Evolutionary conservation across 179 eudicot species (phyloP), one percentile per base, ranked within the genome.

Genomic region (Patellifolia procumbens): DNA sequence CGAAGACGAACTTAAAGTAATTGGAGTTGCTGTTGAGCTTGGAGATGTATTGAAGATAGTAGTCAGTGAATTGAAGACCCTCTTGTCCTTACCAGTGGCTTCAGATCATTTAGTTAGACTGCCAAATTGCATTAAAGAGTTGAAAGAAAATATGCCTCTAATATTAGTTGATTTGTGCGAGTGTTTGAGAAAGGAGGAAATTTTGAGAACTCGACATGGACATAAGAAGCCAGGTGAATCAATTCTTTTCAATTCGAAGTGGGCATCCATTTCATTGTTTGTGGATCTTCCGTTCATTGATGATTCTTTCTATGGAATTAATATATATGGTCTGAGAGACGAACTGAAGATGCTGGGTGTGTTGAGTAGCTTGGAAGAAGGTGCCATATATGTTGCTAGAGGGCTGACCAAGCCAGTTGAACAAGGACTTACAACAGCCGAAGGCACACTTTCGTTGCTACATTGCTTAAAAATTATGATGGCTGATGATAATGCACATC

Each of bases 241-340:
- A 0, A 74, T 86, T 26, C 85, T 86, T 53, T 74, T 74, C 35
- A 82, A 84, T 56, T 67, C 75, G 12, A 77, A 81, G 65, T 86
- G 86, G 87, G 83, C 60, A 66, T 72, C 75, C 5, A 69, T 86
- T 66, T 82, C 84, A 2, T 65, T 55, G 6, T 82, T 78, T 20
- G 79, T 82, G 56, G 86, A 78, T 81, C 83, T 84, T 63, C 89
- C 89, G 31, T 61, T 81, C 5, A 79, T 87, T 42, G 89, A 87
- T 49, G 88, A 78, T 72, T 74, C 76, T 48, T 80, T 39, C 70
- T 85, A 85, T 32, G 86, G 89, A 43, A 66, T 62, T 22, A 46
- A 72, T 31, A 81, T 87, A 63, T 80, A 78, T 66, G 48, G 74
- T 35, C 80, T 75, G 34, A 81, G 67, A 74, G 85, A 78, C 9